Conservation (phyloP, 23 red algal species). For the Cyanidium caldarium region DNA sequence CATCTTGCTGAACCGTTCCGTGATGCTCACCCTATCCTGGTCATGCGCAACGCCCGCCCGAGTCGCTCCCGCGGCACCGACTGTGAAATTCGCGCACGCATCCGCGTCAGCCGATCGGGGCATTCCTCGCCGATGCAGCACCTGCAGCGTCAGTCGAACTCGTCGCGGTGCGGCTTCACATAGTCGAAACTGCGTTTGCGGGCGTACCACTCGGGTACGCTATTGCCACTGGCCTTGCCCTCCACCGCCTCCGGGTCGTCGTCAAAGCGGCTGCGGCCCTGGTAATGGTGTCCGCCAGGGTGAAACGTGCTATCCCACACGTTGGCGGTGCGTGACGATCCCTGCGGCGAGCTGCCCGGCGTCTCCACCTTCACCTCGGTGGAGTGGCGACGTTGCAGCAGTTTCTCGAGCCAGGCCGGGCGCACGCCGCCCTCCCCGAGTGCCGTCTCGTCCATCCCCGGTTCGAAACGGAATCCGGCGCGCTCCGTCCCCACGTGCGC, state of each 20-base stretch:
- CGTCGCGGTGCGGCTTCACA: too few species aligned
- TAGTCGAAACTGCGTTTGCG: too few species aligned
- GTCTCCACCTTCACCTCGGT: too few species aligned
- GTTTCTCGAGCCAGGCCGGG: too few species aligned
- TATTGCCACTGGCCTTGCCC: not conserved
- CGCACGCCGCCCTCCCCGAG: not conserved
- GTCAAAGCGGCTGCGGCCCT: not conserved
- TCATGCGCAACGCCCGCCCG: too few species aligned
- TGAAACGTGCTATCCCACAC: not conserved
- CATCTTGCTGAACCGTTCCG: too few species aligned
- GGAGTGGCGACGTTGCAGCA: too few species aligned
- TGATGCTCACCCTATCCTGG: too few species aligned
- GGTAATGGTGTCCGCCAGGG: not conserved
- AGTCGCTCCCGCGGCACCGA: too few species aligned
- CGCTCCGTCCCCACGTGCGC: not conserved
- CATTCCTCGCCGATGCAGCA: not conserved
- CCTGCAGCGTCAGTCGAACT: not conserved
- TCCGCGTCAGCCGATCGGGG: too few species aligned
- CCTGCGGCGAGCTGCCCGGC: not conserved
- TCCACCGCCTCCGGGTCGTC: not conserved
- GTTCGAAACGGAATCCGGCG: not conserved
- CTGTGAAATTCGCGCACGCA: too few species aligned
- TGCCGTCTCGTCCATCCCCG: not conserved
- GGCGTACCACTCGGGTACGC: not conserved
- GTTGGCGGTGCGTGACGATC: too few species aligned